Percentiles rank a stretch among this genome's conserved stretches.
These are phyloP conservation scores for Pulveroboletus sp. DNA, from an alignment of 768 basidiomycete species.

Conservation along the genomic window DNA sequence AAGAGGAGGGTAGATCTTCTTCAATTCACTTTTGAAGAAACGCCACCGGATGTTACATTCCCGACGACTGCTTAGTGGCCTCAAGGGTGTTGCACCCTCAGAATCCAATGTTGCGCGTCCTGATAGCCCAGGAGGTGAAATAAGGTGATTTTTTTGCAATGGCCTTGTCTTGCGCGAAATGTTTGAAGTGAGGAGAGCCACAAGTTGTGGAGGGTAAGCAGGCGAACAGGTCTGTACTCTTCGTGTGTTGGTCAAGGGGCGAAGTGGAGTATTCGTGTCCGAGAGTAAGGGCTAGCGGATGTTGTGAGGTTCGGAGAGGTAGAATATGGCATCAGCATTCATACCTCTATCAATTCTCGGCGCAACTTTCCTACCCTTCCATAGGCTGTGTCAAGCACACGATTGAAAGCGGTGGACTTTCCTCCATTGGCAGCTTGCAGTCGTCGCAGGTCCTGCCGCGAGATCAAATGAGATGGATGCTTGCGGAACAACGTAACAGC, in stretches of 20 bases:
- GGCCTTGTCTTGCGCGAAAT: slow-evolving; percentile 44
- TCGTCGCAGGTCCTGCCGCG: slow-evolving; percentile 45
- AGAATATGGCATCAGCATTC: background rate
- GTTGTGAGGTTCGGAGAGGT: slow-evolving; percentile 5
- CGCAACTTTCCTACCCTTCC: slow-evolving; percentile 69
- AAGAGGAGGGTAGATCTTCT: slow-evolving; percentile 58
- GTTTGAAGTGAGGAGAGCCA: slow-evolving; percentile 53
- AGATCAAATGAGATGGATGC: background rate
- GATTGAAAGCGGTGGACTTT: slow-evolving; percentile 44
- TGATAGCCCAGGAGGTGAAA: slow-evolving; percentile 52
- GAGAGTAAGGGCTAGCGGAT: slow-evolving; percentile 49
- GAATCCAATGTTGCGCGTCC: slow-evolving; percentile 52
- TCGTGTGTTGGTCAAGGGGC: slow-evolving; percentile 46
- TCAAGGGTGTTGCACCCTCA: slow-evolving; percentile 54
- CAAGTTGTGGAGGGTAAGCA: slow-evolving; percentile 56
- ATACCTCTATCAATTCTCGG: slow-evolving; percentile 64
- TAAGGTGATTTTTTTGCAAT: slow-evolving; percentile 38
- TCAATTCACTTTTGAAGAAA: slow-evolving; percentile 51
- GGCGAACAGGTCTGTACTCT: slow-evolving; percentile 60
- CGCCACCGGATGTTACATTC: slow-evolving; percentile 71
- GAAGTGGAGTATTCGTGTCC: slow-evolving; percentile 38
- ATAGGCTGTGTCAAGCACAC: slow-evolving; percentile 66
- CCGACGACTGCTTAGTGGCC: slow-evolving; percentile 67
- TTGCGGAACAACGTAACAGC: background rate
- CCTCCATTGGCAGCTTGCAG: slow-evolving; percentile 54